A percentile compares a stretch with the other conserved stretches of the same genome.
phyloP scores from a whole-genome alignment of 2,329 filamentous ascomycete species.

The Akanthomyces lecanii region DNA sequence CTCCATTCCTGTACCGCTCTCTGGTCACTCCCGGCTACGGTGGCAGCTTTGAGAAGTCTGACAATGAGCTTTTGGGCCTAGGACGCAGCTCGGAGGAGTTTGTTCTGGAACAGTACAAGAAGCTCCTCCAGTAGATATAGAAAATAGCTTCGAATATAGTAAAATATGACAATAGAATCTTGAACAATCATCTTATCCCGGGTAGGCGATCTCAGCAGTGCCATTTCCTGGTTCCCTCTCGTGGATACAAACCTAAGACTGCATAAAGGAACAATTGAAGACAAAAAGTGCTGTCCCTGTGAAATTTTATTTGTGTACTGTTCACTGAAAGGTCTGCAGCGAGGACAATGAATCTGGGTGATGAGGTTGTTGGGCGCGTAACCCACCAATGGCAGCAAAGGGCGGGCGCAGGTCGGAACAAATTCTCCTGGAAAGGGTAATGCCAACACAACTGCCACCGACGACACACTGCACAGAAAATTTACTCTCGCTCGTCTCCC shows the following conservation, averaged over 20 bases:
- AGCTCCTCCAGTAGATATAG: conserved; percentile 6
- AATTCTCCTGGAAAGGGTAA: no score
- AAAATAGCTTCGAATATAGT: background rate
- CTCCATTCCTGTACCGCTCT: conserved; percentile 29
- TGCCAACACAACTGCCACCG: background rate
- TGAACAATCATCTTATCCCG: background rate
- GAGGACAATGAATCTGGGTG: no score
- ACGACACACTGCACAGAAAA: no score
- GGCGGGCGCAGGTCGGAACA: no score
- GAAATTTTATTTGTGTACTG: no score
- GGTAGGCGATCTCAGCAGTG: background rate
- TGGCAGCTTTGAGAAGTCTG: conserved; percentile 31
- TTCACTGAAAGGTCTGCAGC: no score
- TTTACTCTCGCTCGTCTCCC: no score
- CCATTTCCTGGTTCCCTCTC: background rate
- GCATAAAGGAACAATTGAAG: no score
- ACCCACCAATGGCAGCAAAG: background rate
- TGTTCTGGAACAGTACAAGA: conserved; percentile 30
- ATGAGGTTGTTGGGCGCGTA: background rate
- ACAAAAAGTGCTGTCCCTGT: no score
- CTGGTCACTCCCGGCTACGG: conserved; percentile 33
- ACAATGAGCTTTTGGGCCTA: conserved; percentile 44
- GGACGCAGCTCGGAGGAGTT: conserved; percentile 37
- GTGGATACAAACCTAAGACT: background rate
- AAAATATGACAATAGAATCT: background rate